These are phyloP conservation scores for Orbilia oligospora DNA, from an alignment of 2,329 filamentous ascomycete genomes.

Conservation along the genomic window DNA sequence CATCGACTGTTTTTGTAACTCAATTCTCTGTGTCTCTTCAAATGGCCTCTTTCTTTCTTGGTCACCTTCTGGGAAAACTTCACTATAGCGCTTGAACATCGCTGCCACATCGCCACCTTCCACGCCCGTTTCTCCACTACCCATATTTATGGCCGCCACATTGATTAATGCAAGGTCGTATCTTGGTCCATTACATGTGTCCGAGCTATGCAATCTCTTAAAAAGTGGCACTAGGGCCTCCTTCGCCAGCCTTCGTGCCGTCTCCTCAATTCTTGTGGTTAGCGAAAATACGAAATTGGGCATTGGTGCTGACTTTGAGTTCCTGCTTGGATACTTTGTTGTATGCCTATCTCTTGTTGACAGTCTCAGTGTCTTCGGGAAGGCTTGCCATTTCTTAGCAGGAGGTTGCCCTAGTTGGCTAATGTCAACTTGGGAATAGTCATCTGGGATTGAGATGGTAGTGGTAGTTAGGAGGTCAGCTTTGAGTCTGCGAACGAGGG, in stretches of 20 bases:
- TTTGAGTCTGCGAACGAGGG: slow-evolving; percentile 65
- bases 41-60: slow-evolving; percentile 53
- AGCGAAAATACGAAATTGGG: slow-evolving; percentile 81
- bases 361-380: slow-evolving; percentile 84
- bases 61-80: slow-evolving; percentile 65
- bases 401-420: slow-evolving; percentile 48
- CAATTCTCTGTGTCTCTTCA: slow-evolving; percentile 36
- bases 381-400: slow-evolving; percentile 77
- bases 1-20: slow-evolving; percentile 49
- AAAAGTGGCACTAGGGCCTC: slow-evolving; percentile 81
- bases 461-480: slow-evolving; percentile 58
- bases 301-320: slow-evolving; percentile 81
- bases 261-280: slow-evolving; percentile 72
- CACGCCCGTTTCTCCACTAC: slow-evolving; percentile 70
- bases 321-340: slow-evolving; percentile 73
- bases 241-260: slow-evolving; percentile 78
- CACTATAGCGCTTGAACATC: slow-evolving; percentile 75
- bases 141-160: slow-evolving; percentile 89
- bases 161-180: slow-evolving; percentile 91
- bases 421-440: slow-evolving; percentile 59
- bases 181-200: slow-evolving; percentile 70
- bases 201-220: slow-evolving; percentile 76
- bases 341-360: slow-evolving; percentile 78
- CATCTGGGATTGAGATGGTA: slow-evolving; percentile 43
- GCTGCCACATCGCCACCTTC: slow-evolving; percentile 78